Base-by-base conservation (phyloP, 257 asterid species). In the Capsicum rhomboideum region DNA sequence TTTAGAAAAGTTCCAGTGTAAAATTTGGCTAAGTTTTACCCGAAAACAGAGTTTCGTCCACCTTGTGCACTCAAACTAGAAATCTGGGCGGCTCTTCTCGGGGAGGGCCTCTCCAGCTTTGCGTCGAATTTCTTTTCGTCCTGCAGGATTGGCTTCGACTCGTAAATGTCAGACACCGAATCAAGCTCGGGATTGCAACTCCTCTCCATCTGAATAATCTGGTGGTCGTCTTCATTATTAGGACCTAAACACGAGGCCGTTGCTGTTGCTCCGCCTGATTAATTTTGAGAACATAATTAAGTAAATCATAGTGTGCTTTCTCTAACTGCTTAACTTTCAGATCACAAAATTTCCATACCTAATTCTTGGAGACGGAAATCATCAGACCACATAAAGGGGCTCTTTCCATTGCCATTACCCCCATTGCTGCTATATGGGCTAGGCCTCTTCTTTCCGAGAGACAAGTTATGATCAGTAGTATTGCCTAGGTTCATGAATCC, bases 361-460 rank as follows among this genome's bases (percentile, higher is more conserved):
- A 68, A 8, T 37, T 94, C 96, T 46, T 93, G 94, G 56, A 91
- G 80, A 86, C 97, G 88, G 42, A 92, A 83, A 86, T 93, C 96
- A 9, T 94, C 97, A 8, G 97, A 88, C 97, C 97, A 94, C 40
- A 92, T 87, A 74, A 91, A 82, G 2, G 98, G 94, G 87, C 91
- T 91, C 80, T 91, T 90, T 1, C 93, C 89, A 1, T 55, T 91
- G 49, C 90, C 81, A 55, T 55, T 55, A 28, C 42, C 71, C 42
- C 40, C 72, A 34, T 71, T 75, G 78, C 61, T 40, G 8, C 8
- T 79, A 86, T 88, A 89, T 4, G 97, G 91, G 54, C 87, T 89
- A 1, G 95, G 84, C 90, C 97, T 86, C 82, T 94, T 96, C 67
- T 93, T 96, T 79, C 84, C 82, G 8, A 88, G 84, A 42, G 86